These are phyloP conservation scores for Stereum hirsutum DNA, from an alignment of 1,284 basidiomycete genomes.

Conservation along the genomic window DNA sequence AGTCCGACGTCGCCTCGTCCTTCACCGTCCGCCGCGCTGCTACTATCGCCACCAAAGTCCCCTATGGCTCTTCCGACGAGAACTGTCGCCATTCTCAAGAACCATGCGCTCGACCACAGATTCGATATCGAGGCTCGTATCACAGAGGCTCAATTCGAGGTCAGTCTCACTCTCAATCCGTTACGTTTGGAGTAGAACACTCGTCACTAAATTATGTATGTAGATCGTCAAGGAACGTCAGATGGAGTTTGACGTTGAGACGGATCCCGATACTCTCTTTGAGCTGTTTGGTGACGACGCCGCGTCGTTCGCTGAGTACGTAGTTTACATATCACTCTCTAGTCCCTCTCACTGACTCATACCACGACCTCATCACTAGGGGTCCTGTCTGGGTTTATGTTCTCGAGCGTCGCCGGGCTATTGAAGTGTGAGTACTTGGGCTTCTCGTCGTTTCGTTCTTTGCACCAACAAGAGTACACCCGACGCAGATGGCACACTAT, in stretches of 20 bases:
- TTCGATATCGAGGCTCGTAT: constrained; percentile 72
- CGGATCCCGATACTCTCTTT: constrained; percentile 65
- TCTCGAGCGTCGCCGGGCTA: constrained; percentile 66
- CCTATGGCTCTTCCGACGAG: constrained; percentile 32
- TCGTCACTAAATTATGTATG: neutral
- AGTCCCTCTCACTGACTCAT: neutral
- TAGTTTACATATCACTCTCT: constrained; percentile 12
- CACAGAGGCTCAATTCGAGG: constrained; percentile 70
- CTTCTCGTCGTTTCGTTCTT: too few relatives aligned
- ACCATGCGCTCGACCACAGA: constrained; percentile 56
- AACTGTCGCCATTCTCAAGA: constrained; percentile 74
- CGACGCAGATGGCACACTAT: constrained; percentile 67
- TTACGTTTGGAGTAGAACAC: neutral
- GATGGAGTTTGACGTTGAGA: constrained; percentile 75
- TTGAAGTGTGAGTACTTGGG: too few relatives aligned
- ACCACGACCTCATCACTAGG: constrained; percentile 24
- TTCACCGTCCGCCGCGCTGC: too few relatives aligned
- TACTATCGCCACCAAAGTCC: constrained; percentile 15
- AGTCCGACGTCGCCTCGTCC: too few relatives aligned
- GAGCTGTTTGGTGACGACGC: constrained; percentile 72
- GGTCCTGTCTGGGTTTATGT: constrained; percentile 83
- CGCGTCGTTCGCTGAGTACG: constrained; percentile 65
- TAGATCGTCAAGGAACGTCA: constrained; percentile 77
- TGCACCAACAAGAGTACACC: too few relatives aligned
- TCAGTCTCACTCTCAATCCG: constrained; percentile 20